Base-by-base conservation (phyloP, 257 asterid genomes). In the Mentha longifolia region DNA sequence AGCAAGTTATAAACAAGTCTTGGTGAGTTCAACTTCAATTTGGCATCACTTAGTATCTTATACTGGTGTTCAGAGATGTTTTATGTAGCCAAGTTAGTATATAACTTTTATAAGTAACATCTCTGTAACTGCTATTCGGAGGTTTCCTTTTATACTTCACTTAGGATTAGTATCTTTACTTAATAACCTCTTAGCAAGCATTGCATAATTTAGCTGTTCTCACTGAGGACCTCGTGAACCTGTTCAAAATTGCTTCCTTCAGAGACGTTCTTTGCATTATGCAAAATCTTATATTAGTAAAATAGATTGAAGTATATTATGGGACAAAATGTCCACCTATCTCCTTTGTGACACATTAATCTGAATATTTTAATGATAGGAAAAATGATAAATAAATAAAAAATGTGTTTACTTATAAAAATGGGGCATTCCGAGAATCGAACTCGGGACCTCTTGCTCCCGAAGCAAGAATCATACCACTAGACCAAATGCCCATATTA, bases 381-480 rank as follows among this genome's bases (percentile, higher is more conserved):
- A 7, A 22, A 64, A 43, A 22, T 42, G 17, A 45, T 3, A 39
- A 0, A 3, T 13, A 45, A 45, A n/a, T n/a, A 45, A 10, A 56
- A 65, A 2, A 28, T 65, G 43, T 28, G 45, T 65, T 25, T 25
- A 25, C 28, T 45, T 35, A 25, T 46, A 1, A 30, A 30, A 15
- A 7, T 2, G 76, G 76, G 76, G 76, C 76, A 87, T 85, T 89
- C 90, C 85, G 83, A 86, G 92, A 89, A 89, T 92, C 80, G 82
- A 91, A 85, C 89, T 84, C 78, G 78, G 88, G 89, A 85, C 97
- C 92, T 85, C 96, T 87, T 89, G 89, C 94, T 78, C 96, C 92
- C 88, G 59, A 89, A 91, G 92, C 85, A 86, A 84, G 95, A 89
- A 89, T 89, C 90, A 86, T 91, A 87, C 89, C 92, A 87, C 97